Evolutionary conservation across 495 filamentous ascomycete species (phyloP).

Genomic region (Neurospora sp.): DNA sequence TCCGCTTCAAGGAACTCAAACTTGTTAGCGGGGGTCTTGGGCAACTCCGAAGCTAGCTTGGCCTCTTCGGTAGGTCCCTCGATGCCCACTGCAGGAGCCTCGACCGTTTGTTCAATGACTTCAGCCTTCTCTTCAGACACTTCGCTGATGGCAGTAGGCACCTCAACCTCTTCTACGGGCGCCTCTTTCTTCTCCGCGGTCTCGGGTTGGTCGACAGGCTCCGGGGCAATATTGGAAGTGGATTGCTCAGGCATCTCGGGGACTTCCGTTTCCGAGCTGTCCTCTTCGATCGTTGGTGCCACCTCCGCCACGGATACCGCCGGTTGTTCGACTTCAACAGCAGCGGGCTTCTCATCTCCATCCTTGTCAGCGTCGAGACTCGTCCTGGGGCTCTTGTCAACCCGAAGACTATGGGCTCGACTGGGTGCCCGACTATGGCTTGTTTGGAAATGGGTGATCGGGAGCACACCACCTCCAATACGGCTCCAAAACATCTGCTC

Average conservation of each 20-base stretch:
- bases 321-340: not conserved
- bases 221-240: not conserved
- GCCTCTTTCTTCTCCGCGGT: not conserved
- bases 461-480: constrained; percentile 80
- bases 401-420: constrained; percentile 14
- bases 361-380: constrained; percentile 14
- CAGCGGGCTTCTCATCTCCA: not conserved
- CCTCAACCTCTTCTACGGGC: not conserved
- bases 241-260: not conserved
- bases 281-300: not conserved
- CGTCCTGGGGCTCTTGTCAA: constrained; percentile 17
- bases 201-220: not conserved
- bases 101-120: not conserved
- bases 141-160: not conserved
- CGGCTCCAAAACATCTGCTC: constrained; percentile 96
- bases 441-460: constrained; percentile 28
- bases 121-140: not conserved
- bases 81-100: not conserved
- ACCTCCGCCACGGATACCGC: not conserved
- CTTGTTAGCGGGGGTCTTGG: not conserved
- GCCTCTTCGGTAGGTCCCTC: not conserved
- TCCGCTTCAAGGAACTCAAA: not conserved
- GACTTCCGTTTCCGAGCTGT: not conserved
- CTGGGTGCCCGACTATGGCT: constrained; percentile 8
- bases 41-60: not conserved